phyloP scores from a whole-genome alignment of 2,329 filamentous ascomycete species.

The Grosmannia huntii region DNA sequence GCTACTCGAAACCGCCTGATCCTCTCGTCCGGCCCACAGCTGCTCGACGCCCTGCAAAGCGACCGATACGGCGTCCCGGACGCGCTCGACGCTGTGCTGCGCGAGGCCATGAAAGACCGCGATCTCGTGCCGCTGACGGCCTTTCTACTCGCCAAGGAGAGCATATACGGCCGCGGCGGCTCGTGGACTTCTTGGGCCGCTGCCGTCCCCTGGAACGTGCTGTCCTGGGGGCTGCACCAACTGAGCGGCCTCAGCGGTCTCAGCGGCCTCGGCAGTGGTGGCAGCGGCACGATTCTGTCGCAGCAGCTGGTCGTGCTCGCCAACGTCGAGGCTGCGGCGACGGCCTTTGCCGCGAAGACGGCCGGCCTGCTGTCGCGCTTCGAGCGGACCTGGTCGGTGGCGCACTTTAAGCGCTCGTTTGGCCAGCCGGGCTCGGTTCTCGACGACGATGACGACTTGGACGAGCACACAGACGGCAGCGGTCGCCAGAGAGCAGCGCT shows the following conservation, averaged over 20 bases:
- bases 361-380: constrained; percentile 35
- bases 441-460: background rate
- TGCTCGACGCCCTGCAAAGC: constrained; percentile 60
- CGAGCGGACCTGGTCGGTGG: constrained; percentile 54
- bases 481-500: constrained; percentile 26
- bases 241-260: constrained; percentile 56
- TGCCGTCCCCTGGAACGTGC: constrained; percentile 48
- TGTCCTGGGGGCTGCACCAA: constrained; percentile 64
- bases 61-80: constrained; percentile 71
- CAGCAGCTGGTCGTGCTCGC: constrained; percentile 54
- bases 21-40: constrained; percentile 43
- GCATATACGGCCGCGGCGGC: constrained; percentile 48
- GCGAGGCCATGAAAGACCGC: constrained; percentile 56
- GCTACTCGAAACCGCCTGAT: constrained; percentile 34
- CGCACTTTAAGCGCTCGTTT: constrained; percentile 50
- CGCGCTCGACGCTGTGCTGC: constrained; percentile 64
- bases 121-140: constrained; percentile 58
- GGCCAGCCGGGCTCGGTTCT: constrained; percentile 31
- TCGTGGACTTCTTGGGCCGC: constrained; percentile 61
- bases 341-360: constrained; percentile 35
- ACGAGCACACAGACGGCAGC: background rate
- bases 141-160: constrained; percentile 53
- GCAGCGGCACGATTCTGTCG: constrained; percentile 21
- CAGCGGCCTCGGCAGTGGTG: constrained; percentile 22
- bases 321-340: constrained; percentile 47